A percentile compares a stretch with the other conserved stretches of the same genome.
phyloP scores from a whole-genome alignment of 768 basidiomycete species.

The Sporobolomyces pararoseus region DNA sequence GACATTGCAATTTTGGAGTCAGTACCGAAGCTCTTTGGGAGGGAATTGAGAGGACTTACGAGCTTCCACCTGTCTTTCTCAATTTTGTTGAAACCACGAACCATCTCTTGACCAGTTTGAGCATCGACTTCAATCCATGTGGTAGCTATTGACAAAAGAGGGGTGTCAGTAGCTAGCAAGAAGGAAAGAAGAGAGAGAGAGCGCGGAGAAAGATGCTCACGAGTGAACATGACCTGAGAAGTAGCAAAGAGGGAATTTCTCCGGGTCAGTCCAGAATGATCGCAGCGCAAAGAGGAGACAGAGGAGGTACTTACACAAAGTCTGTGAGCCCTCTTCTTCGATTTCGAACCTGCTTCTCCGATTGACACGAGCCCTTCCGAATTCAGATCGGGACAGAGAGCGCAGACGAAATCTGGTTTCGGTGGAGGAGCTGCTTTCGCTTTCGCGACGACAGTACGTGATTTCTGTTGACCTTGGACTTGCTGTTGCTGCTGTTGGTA shows the following conservation, averaged over 20 bases:
- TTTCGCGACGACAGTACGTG: not conserved
- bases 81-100: constrained; percentile 82
- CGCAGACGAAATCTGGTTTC: constrained; percentile 32
- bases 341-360: constrained; percentile 33
- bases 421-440: constrained; percentile 1
- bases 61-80: constrained; percentile 89
- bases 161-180: constrained; percentile 62
- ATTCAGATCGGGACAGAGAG: constrained; percentile 43
- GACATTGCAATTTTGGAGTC: too few species aligned
- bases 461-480: not conserved
- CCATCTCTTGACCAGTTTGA: constrained; percentile 53
- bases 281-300: not conserved
- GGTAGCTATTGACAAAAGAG: constrained; percentile 79
- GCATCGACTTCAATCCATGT: constrained; percentile 73
- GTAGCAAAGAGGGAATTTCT: not conserved
- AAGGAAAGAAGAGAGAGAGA: constrained; percentile 59
- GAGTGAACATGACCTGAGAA: constrained; percentile 35
- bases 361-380: constrained; percentile 43
- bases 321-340: constrained; percentile 36
- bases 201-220: constrained; percentile 51
- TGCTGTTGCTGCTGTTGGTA: not conserved
- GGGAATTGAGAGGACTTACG: constrained; percentile 55
- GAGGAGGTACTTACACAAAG: constrained; percentile 23
- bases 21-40: not conserved
- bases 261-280: not conserved